phyloP scores from a whole-genome alignment of 1,139 yeast genomes.

The Candida freyschussii region DNA sequence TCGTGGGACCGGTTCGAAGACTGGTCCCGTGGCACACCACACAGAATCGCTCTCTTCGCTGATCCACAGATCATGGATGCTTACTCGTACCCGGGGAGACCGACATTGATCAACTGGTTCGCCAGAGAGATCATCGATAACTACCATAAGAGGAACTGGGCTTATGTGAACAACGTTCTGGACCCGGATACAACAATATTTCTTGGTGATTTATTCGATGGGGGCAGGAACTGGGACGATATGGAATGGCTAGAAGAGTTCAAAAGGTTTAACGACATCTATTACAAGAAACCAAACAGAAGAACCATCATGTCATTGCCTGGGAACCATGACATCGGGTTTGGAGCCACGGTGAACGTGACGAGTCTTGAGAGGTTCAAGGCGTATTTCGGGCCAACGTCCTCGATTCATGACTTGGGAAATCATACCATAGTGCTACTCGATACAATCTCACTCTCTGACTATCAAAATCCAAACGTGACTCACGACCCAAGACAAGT shows the following conservation, averaged over 20 bases:
- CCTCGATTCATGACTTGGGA: slow-evolving; percentile 56
- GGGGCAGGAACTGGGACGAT: slow-evolving; percentile 86
- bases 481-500: slow-evolving; percentile 39
- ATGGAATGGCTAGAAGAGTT: slow-evolving; percentile 67
- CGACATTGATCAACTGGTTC: slow-evolving; percentile 39
- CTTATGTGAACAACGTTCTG: slow-evolving; percentile 49
- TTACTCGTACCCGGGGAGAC: slow-evolving; percentile 59
- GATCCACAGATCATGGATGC: slow-evolving; percentile 92
- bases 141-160: slow-evolving; percentile 75
- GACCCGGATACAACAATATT: slow-evolving; percentile 76
- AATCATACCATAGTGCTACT: slow-evolving; percentile 73
- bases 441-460: slow-evolving; percentile 78
- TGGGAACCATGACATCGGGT: slow-evolving; percentile 96
- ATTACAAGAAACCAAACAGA: slow-evolving; percentile 43
- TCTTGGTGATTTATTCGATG: slow-evolving; percentile 90
- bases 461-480: slow-evolving; percentile 38
- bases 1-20: slow-evolving; percentile 62
- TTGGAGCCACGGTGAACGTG: slow-evolving; percentile 60
- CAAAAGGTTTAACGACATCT: slow-evolving; percentile 59
- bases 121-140: slow-evolving; percentile 54
- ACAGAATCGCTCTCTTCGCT: slow-evolving; percentile 69
- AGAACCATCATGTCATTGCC: slow-evolving; percentile 61
- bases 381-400: slow-evolving; percentile 65
- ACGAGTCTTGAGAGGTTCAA: slow-evolving; percentile 58
- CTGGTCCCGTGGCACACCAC: slow-evolving; percentile 43